phyloP scores from a whole-genome alignment of 192 early-diverging fungal species.

The Backusella mclennaniae region DNA sequence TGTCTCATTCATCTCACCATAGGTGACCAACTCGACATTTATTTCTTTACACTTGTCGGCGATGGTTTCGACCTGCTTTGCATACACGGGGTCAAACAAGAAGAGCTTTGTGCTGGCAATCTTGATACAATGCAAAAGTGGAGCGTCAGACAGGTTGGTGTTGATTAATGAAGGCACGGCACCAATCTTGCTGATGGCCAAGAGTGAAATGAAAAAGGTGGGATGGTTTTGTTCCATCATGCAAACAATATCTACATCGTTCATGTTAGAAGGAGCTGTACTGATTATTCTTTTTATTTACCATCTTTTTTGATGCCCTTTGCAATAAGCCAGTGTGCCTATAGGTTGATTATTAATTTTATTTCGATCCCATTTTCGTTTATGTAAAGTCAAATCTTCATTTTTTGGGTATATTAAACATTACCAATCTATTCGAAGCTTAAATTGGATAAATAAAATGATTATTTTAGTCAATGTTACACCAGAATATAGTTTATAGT shows the following conservation, averaged over 20 bases:
- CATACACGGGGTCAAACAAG: conserved; percentile 43
- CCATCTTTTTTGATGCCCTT: conserved; percentile 26
- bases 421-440: conserved; percentile 34
- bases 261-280: too few species aligned
- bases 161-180: conserved; percentile 58
- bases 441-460: neutral
- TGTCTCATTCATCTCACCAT: conserved; percentile 21
- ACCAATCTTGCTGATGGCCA: conserved; percentile 59
- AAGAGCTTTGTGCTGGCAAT: conserved; percentile 39
- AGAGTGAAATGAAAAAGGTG: conserved; percentile 50
- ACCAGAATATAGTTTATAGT: neutral
- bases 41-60: conserved; percentile 25
- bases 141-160: conserved; percentile 47
- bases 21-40: conserved; percentile 25
- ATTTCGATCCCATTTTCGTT: neutral
- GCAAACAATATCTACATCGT: conserved; percentile 44
- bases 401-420: neutral
- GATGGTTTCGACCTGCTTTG: conserved; percentile 23
- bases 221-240: conserved; percentile 56
- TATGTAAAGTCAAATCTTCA: neutral
- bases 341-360: neutral
- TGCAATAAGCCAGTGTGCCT: conserved; percentile 31
- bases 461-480: conserved; percentile 2
- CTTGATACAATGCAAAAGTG: conserved; percentile 43
- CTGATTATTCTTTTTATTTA: neutral